A percentile compares a stretch with the other conserved stretches of the same genome.
phyloP scores from a whole-genome alignment of 2,329 filamentous ascomycete species.

The Endocalyx cinctus region DNA sequence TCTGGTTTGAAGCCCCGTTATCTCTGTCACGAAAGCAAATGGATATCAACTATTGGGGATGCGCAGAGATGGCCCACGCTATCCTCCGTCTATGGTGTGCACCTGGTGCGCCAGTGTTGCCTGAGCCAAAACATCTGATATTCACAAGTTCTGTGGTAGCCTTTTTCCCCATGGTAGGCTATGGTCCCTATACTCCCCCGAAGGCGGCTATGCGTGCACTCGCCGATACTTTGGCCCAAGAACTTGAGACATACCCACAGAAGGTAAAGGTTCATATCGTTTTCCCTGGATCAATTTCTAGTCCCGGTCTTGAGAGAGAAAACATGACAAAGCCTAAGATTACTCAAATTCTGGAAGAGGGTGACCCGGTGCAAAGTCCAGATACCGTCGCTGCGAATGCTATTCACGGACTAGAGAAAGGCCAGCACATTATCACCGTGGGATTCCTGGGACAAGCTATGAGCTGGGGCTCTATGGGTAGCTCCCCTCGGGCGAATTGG shows the following conservation, averaged over 20 bases:
- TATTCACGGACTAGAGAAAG: conserved; percentile 71
- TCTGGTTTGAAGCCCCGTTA: conserved; percentile 72
- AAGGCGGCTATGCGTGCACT: conserved; percentile 83
- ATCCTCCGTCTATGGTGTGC: conserved; percentile 71
- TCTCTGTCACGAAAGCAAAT: conserved; percentile 69
- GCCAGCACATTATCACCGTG: conserved; percentile 75
- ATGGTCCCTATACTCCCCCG: conserved; percentile 74
- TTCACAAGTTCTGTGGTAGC: conserved; percentile 77
- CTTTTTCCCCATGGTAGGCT: conserved; percentile 75
- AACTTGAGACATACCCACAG: conserved; percentile 81
- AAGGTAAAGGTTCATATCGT: conserved; percentile 78
- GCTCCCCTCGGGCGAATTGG: conserved; percentile 54
- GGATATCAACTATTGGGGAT: conserved; percentile 89
- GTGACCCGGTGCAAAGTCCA: conserved; percentile 75
- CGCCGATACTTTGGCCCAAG: conserved; percentile 77
- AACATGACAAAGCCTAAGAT: conserved; percentile 74
- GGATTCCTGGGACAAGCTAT: conserved; percentile 68
- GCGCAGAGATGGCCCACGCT: conserved; percentile 79
- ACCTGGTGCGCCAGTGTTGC: conserved; percentile 37
- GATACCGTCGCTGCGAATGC: conserved; percentile 69
- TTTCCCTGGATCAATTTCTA: conserved; percentile 77
- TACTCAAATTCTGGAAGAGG: conserved; percentile 73
- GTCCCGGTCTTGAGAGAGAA: conserved; percentile 71
- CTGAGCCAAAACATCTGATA: conserved; percentile 69
- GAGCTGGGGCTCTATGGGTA: conserved; percentile 56